A percentile compares a stretch with the other conserved stretches of the same genome.
Evolutionary conservation across 2,329 filamentous ascomycete species (phyloP).

Genomic region (Diaporthe citrichinensis): DNA sequence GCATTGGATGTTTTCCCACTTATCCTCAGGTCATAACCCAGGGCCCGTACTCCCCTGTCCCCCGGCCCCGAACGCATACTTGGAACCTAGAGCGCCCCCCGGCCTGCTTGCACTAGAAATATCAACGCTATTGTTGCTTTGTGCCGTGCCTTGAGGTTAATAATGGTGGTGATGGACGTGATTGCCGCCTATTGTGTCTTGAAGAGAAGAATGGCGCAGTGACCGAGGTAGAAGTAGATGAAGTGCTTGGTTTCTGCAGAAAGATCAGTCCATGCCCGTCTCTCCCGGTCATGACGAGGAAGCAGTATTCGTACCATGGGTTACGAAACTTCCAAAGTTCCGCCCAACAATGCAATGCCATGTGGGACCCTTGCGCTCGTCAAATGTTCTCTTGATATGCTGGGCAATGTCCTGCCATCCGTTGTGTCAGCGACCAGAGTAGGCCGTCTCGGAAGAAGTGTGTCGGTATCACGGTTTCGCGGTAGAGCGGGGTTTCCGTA

Average conservation of each 20-base stretch:
- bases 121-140: slow-evolving; percentile 14
- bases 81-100: neutral
- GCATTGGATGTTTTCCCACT: neutral
- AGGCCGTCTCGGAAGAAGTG: neutral
- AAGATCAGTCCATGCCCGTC: slow-evolving; percentile 28
- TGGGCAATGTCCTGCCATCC: slow-evolving; percentile 86
- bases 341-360: slow-evolving; percentile 99
- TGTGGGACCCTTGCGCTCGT: slow-evolving; percentile 95
- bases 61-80: neutral
- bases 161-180: neutral
- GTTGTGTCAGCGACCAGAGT: slow-evolving; percentile 30
- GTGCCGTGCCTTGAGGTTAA: neutral
- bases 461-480: neutral
- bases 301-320: slow-evolving; percentile 78
- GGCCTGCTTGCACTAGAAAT: slow-evolving; percentile 14
- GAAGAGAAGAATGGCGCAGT: slow-evolving; percentile 98
- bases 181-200: slow-evolving; percentile 85
- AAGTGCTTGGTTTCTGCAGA: slow-evolving; percentile 96
- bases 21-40: slow-evolving; percentile 8
- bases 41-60: slow-evolving; percentile 11
- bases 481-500: neutral
- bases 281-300: neutral
- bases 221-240: slow-evolving; percentile 99
- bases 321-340: slow-evolving; percentile 99
- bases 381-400: slow-evolving; percentile 96